phyloP scores from a whole-genome alignment of 257 asterid genomes.

The Solanum lignicaule region DNA sequence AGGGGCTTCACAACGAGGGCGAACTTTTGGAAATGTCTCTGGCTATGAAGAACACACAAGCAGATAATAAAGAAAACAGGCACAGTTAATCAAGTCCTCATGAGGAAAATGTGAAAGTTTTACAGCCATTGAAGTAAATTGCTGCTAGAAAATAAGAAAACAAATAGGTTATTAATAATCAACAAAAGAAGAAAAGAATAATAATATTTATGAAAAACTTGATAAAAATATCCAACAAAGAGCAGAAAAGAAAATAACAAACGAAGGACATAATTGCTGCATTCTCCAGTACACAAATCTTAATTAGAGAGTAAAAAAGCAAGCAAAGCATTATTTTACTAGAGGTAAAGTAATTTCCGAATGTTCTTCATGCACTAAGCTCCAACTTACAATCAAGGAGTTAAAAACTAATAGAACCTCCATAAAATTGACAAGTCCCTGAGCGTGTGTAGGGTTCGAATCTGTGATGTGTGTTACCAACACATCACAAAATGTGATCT shows the following conservation, averaged over 20 bases:
- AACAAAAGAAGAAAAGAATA: neutral
- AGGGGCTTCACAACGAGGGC: conserved; percentile 98
- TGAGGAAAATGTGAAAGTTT: neutral
- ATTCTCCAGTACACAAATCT: neutral
- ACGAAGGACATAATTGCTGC: neutral
- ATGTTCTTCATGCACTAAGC: neutral
- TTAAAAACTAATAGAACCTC: neutral
- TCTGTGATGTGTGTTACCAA: neutral
- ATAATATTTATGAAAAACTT: neutral
- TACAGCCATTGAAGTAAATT: neutral
- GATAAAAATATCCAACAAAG: neutral
- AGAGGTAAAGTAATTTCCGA: neutral
- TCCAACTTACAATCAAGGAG: neutral
- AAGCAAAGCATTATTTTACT: neutral
- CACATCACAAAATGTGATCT: neutral
- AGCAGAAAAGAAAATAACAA: neutral
- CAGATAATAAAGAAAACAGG: conserved; percentile 8
- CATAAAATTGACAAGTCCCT: neutral
- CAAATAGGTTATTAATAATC: neutral
- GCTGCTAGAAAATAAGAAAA: neutral
- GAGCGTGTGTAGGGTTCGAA: neutral
- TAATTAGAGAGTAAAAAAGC: neutral
- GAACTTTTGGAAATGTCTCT: conserved; percentile 83
- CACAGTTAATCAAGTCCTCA: neutral
- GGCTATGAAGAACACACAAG: conserved; percentile 45